Base-by-base conservation (phyloP, 768 basidiomycete species). In the Rhizopogon vulgaris region DNA sequence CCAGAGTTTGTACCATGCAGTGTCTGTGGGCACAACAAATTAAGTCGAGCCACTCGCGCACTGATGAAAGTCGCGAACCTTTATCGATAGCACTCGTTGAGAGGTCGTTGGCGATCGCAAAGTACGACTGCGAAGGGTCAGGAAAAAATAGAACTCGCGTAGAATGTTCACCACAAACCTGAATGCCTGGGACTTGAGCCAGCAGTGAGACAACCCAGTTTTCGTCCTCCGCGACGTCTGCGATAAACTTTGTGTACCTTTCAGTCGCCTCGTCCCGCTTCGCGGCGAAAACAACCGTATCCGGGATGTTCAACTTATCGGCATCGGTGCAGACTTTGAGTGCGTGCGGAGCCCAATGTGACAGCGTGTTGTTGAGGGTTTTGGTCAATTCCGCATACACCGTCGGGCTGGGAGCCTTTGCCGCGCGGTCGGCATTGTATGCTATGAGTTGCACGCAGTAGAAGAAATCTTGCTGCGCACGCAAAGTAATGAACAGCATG, bases 111-210 rank as follows among this genome's bases (percentile, higher is more conserved):
- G 42, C 28, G 28, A 45, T 45, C 28, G 17, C 10, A 18, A 30
- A 32, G 43, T 45, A 45, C 28, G 43, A 45, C 43, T 45, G 11
- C 2, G 7, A 30, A 1, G 2, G 6, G 43, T 45, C 43, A 45
- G 30, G 27, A 6, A 30, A 12, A 30, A 4, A 22, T 22, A 2
- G 11, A 17, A 28, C 28, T 12, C 42, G 28, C 24, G 3, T 8
- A 28, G 6, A 6, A 14, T 25, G 5, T 14, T 8, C 12, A 48
- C 14, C 8, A 43, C 51, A 22, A 25, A 47, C 56, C 55, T 57
- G 56, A 52, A 56, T 52, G 27, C 56, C 49, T 4, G 56, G 55
- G 11, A 57, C 41, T 50, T 56, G 55, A n/a, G 55, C 49, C 3
- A 56, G 43, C 5, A 57, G 24, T 12, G 38, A 48, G 27, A 50